phyloP scores from a whole-genome alignment of 306 rosid genomes.

The Fagus crenata region DNA sequence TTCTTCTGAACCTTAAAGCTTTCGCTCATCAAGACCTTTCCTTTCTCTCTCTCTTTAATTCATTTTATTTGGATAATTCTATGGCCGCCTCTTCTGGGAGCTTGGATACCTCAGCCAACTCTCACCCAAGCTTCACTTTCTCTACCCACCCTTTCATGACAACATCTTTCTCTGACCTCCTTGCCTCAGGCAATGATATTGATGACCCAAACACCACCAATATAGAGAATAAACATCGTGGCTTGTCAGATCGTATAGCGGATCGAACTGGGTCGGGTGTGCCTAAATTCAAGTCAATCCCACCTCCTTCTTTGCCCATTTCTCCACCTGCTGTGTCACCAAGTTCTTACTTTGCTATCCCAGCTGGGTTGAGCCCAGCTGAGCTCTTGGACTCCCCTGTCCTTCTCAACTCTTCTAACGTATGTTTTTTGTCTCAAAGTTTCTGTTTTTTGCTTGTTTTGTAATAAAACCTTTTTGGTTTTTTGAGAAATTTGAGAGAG shows the following conservation, averaged over 20 bases:
- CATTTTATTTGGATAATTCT: not conserved
- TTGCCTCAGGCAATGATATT: constrained; percentile 43
- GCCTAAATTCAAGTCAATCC: constrained; percentile 77
- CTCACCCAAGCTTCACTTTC: constrained; percentile 50
- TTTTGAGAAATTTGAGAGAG: not conserved
- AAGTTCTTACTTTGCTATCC: constrained; percentile 70
- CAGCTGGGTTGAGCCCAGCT: constrained; percentile 71
- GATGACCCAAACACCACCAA: constrained; percentile 10
- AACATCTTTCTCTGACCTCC: constrained; percentile 71
- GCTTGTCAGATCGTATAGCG: constrained; percentile 53
- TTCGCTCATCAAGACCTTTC: not conserved
- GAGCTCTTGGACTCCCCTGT: constrained; percentile 95
- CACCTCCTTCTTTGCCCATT: constrained; percentile 84
- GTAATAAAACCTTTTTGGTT: not conserved
- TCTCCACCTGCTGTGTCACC: constrained; percentile 73
- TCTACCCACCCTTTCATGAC: constrained; percentile 70
- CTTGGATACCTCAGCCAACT: constrained; percentile 66
- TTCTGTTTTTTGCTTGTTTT: not conserved
- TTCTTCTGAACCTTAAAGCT: constrained; percentile 15
- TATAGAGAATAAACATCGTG: constrained; percentile 15
- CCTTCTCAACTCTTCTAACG: constrained; percentile 64
- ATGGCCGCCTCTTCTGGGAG: constrained; percentile 62
- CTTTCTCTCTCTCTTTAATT: not conserved
- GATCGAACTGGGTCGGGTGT: constrained; percentile 56
- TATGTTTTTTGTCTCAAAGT: constrained; percentile 26